These are phyloP conservation scores for Psilocybe azurescens DNA, from an alignment of 768 basidiomycete genomes.

Conservation along the genomic window DNA sequence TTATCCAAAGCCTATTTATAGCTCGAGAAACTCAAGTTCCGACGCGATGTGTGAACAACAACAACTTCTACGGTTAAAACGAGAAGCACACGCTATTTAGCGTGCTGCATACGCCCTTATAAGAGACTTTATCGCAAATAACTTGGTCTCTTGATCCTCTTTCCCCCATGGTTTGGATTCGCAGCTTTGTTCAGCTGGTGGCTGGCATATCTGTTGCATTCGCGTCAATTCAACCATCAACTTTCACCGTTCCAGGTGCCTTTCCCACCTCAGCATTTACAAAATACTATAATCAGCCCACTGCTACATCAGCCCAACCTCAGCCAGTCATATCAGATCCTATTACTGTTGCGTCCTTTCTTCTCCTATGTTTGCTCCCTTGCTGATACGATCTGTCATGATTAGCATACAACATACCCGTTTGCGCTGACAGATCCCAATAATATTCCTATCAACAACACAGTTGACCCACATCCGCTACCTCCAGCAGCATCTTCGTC, in stretches of 20 bases:
- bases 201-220: slow-evolving; percentile 7
- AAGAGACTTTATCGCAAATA: neutral
- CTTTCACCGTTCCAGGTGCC: slow-evolving; percentile 61
- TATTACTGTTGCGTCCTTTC: slow-evolving; percentile 50
- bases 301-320: slow-evolving; percentile 71
- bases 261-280: slow-evolving; percentile 71
- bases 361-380: neutral
- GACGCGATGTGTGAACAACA: slow-evolving; percentile 7
- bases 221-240: slow-evolving; percentile 39
- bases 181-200: neutral
- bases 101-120: neutral
- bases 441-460: slow-evolving; percentile 61
- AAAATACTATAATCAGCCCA: slow-evolving; percentile 76
- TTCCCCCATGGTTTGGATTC: neutral
- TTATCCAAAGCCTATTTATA: slow-evolving; percentile 8
- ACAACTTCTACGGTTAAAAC: neutral
- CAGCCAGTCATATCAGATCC: slow-evolving; percentile 83
- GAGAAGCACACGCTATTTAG: neutral
- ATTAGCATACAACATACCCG: slow-evolving; percentile 63
- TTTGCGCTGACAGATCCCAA: slow-evolving; percentile 67
- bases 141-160: neutral
- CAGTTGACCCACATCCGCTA: slow-evolving; percentile 66
- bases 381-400: neutral
- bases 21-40: slow-evolving; percentile 7
- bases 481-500: slow-evolving; percentile 58